A percentile compares a stretch with the other conserved stretches of the same genome.
Conservation (phyloP, 78 protist genomes). For the Dictyostelium purpureum region DNA sequence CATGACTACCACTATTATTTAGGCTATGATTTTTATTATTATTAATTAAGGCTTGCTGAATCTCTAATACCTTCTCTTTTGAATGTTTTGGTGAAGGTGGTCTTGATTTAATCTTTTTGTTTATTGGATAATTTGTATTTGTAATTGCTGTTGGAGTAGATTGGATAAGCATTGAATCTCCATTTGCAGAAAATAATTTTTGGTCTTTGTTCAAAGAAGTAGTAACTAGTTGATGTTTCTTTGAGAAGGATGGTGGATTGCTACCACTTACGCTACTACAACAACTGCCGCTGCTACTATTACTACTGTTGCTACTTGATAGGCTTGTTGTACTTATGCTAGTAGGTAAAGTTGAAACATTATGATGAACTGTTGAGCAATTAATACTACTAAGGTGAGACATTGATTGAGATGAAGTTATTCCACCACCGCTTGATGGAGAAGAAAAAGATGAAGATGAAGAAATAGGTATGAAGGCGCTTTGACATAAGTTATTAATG, state of each 20-base stretch:
- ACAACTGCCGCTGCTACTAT: slow-evolving; percentile 4
- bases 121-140: slow-evolving; percentile 49
- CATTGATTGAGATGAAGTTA: background rate
- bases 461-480: too few relatives aligned
- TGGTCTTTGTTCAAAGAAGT: background rate
- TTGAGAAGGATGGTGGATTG: background rate
- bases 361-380: background rate
- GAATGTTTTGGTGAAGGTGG: slow-evolving; percentile 10
- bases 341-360: background rate
- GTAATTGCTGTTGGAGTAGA: slow-evolving; percentile 55
- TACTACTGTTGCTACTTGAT: slow-evolving; percentile 9
- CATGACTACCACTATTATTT: background rate
- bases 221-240: background rate
- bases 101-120: background rate
- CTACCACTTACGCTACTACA: background rate
- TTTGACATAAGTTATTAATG: too few relatives aligned
- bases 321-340: background rate
- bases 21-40: background rate
- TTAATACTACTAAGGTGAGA: background rate
- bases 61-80: background rate
- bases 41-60: slow-evolving; percentile 1
- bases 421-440: too few relatives aligned
- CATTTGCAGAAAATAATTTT: slow-evolving; percentile 27
- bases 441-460: too few relatives aligned
- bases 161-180: slow-evolving; percentile 31